Base-by-base conservation (phyloP, 2,329 filamentous ascomycete species). In the Aurifilum marmelostoma region DNA sequence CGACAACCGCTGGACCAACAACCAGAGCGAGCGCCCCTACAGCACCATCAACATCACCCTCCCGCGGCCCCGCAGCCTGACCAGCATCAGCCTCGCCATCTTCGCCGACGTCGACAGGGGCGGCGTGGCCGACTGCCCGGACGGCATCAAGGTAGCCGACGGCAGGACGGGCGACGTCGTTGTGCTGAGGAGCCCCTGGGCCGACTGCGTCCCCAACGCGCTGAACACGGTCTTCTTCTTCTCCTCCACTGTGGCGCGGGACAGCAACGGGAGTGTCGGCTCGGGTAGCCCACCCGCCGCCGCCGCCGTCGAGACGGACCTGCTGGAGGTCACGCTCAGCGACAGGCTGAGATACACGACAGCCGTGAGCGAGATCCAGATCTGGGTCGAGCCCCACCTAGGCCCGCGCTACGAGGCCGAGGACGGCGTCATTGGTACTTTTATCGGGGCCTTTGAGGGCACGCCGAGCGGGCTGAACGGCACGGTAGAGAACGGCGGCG, bases 361-460 rank as follows among this genome's bases (percentile, higher is more conserved):
- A 6, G 39, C 61, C 8, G 61, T 63, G n/a, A 65, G 16, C 5
- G 32, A 56, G 29, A 54, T 54, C n/a, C 32, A 65, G 18, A 37
- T 56, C 24, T 52, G 63, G 50, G 58, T 60, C 21, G 18, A 27
- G 32, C 4, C 39, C 3, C 11, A 2, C 41, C 32, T 41, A 6
- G 39, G 39, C 14, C 39, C 61, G 27, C 61, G 39, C 61, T 63
- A 63, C 43, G 41, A 63, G 43, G 61, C 61, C 41, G 43, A 63
- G 43, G 61, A 63, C 61, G 61, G 41, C 1, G 41, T 63, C 27
- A 63, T 63, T 14, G 39, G 39, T 6, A 52, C 24, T 2, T 63
- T 63, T 11, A 47, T 32, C 8, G n/a, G 61, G 61, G 27, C 39
- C n/a, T 63, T 63, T 50, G 61, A 63, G 27, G 61, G 39, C 11